Percentiles rank a stretch among this genome's conserved stretches.
phyloP scores from a whole-genome alignment of 768 basidiomycete genomes.

The Agaricus bisporus region DNA sequence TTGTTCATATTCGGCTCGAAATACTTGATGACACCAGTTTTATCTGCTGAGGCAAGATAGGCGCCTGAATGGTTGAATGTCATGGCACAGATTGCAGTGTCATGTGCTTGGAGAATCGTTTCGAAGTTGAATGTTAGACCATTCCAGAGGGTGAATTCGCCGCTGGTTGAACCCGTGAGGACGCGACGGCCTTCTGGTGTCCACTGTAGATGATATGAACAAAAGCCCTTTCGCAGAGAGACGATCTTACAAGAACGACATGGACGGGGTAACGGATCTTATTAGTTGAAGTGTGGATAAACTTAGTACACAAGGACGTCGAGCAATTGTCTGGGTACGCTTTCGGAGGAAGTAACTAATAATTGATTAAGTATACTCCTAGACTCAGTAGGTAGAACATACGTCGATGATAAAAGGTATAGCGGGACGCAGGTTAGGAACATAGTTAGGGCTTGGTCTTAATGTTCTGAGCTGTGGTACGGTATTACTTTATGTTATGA shows the following conservation, averaged over 20 bases:
- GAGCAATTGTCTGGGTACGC: slow-evolving; percentile 90
- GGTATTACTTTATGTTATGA: background rate
- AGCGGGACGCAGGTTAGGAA: slow-evolving; percentile 74
- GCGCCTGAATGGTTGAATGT: slow-evolving; percentile 90
- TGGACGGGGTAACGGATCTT: slow-evolving; percentile 98
- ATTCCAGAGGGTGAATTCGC: slow-evolving; percentile 99
- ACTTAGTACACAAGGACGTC: slow-evolving; percentile 93
- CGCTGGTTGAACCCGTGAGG: slow-evolving; percentile 91
- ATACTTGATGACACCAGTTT: slow-evolving; percentile 94
- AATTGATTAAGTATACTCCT: slow-evolving; percentile 13
- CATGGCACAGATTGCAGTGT: slow-evolving; percentile 87
- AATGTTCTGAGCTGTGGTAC: slow-evolving; percentile 58
- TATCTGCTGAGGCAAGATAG: slow-evolving; percentile 90
- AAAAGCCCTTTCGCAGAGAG: background rate
- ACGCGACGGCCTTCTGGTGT: slow-evolving; percentile 94
- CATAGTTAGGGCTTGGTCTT: slow-evolving; percentile 72
- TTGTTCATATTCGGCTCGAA: slow-evolving; percentile 99
- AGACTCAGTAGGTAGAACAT: slow-evolving; percentile 22
- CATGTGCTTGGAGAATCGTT: slow-evolving; percentile 98
- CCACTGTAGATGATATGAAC: slow-evolving; percentile 55
- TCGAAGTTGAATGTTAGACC: slow-evolving; percentile 99
- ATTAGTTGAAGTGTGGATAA: slow-evolving; percentile 97
- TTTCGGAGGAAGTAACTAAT: slow-evolving; percentile 85
- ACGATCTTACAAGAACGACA: slow-evolving; percentile 73
- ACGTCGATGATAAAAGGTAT: slow-evolving; percentile 90